Percentiles rank a stretch among this genome's conserved stretches.
Conservation (phyloP, 768 basidiomycete species). For the Vararia minispora region DNA sequence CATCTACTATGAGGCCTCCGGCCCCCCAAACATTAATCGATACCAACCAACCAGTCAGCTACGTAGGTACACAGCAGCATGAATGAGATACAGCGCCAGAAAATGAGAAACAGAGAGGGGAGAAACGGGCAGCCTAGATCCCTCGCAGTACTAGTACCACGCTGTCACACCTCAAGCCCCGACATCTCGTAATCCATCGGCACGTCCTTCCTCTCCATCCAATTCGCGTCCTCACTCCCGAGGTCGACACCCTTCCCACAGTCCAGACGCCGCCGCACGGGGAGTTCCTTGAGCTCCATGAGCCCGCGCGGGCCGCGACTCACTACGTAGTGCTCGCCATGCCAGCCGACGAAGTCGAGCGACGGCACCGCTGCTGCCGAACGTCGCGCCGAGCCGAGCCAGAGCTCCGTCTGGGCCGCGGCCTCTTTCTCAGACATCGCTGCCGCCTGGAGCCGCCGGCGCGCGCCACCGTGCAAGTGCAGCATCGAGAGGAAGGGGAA, state of each 20-base stretch:
- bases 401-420: conserved; percentile 42
- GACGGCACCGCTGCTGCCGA: conserved; percentile 39
- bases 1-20: no score
- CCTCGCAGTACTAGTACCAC: no score
- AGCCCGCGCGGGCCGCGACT: conserved; percentile 25
- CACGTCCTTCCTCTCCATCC: conserved; percentile 66
- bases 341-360: conserved; percentile 63
- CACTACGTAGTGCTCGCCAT: conserved; percentile 60
- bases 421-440: conserved; percentile 50
- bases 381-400: conserved; percentile 38
- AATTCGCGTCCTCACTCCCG: conserved; percentile 48
- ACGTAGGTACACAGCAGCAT: no score
- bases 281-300: conserved; percentile 50
- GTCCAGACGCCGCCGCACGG: conserved; percentile 43
- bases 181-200: conserved; percentile 67
- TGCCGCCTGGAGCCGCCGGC: conserved; percentile 43
- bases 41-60: no score
- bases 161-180: conserved; percentile 27
- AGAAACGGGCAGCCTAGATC: no score
- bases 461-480: conserved; percentile 39
- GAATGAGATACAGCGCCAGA: no score
- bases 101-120: no score
- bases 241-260: conserved; percentile 59
- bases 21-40: no score
- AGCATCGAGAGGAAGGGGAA: conserved; percentile 48